These are phyloP conservation scores for Mucor lusitanicus DNA, from an alignment of 371 early-diverging fungal species.

Conservation along the genomic window DNA sequence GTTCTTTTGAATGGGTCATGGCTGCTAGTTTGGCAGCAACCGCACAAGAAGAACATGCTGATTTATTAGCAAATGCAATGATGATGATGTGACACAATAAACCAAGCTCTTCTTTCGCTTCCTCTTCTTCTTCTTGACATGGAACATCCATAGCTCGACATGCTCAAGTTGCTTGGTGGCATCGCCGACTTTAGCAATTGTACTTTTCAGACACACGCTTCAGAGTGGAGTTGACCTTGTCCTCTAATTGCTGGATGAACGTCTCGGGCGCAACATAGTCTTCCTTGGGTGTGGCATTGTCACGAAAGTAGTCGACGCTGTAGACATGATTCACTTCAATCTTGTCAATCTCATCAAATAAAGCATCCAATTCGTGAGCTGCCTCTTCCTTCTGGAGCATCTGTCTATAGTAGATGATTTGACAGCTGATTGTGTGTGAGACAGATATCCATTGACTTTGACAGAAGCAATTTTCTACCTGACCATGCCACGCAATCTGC, in stretches of 20 bases:
- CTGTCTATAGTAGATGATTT: constrained; percentile 31
- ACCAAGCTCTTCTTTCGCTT: not conserved
- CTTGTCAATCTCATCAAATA: constrained; percentile 35
- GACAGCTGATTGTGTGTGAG: constrained; percentile 21
- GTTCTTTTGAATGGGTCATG: constrained; percentile 17
- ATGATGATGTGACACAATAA: not conserved
- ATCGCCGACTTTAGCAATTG: not conserved
- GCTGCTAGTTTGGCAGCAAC: constrained; percentile 19
- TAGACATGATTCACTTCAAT: constrained; percentile 39
- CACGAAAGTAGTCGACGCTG: constrained; percentile 39
- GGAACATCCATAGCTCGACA: not conserved
- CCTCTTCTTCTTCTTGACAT: not conserved
- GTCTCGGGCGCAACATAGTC: constrained; percentile 18
- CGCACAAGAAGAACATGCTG: constrained; percentile 19
- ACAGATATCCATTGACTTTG: not conserved
- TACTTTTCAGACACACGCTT: not conserved
- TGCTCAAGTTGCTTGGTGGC: not conserved
- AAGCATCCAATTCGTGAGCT: constrained; percentile 15
- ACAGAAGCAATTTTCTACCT: constrained; percentile 31
- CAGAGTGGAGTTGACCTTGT: constrained; percentile 13
- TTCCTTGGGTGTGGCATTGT: constrained; percentile 5
- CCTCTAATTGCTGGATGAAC: constrained; percentile 12
- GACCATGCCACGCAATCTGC: constrained; percentile 52
- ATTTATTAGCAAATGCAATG: constrained; percentile 9
- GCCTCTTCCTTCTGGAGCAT: constrained; percentile 27